Base-by-base conservation (phyloP, 805 yeast species). In the Wickerhamomyces pijperi region DNA sequence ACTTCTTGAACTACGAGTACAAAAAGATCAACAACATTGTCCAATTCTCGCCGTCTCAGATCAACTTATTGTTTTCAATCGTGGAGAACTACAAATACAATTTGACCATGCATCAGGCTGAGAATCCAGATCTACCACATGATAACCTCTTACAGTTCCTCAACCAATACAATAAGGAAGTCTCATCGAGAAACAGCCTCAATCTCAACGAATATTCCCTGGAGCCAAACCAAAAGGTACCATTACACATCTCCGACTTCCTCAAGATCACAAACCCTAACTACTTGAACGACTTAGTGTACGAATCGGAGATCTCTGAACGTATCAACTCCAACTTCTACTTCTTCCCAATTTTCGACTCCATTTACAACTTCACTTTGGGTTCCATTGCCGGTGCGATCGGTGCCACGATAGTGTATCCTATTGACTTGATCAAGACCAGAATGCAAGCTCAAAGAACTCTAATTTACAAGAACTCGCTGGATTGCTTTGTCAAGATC, bases 381-480 rank as follows among this genome's bases (percentile, higher is more conserved):
- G 98, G 98, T 15, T 86, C 97, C 3, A 71, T 88, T 37, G 97
- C 98, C 25, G 98, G 98, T 42, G 92, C 96, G 50, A 78, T 90
- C 60, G 98, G 98, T 45, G 97, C 98, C n/a, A 85, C 96, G 5
- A 84, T 82, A 14, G 98, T 90, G 34, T 90, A 90, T 59, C 98
- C 98, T 25, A 92, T 92, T 48, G 98, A 90, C 63, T 68, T 92
- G 58, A 87, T 90, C 47, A 90, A 90, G 64, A 90, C 98, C 5
- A 76, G 97, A 60, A 86, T 90, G 94, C 98, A 90, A 64, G 94
- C 94, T 44, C 97, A 90, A 65, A 75, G 86, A 47, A 75, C 74
- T 37, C 63, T 79, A 1, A 64, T 77, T 36, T 90, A 90, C 61
- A 74, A 72, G 45, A 86, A 83, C 53, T 87, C 95, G 8, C 44